These are phyloP conservation scores for Penicillium macrosclerotiorum DNA, from an alignment of 495 filamentous ascomycete species.

Conservation along the genomic window DNA sequence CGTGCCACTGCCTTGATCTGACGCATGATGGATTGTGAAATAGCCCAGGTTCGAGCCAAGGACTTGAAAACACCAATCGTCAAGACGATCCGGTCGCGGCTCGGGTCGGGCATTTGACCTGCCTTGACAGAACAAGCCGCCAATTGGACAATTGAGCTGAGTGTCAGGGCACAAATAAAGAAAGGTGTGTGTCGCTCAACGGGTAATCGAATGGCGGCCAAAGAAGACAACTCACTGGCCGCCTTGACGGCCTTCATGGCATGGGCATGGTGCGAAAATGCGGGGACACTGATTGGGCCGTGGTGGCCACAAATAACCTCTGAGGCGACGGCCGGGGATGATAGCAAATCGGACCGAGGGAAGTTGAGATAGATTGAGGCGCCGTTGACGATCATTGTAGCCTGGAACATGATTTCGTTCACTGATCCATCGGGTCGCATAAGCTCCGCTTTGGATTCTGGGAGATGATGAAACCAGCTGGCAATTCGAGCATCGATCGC, in stretches of 20 bases:
- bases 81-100: constrained; percentile 73
- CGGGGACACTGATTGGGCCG: constrained; percentile 49
- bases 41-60: constrained; percentile 72
- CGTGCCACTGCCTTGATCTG: constrained; percentile 62
- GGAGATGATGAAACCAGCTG: constrained; percentile 81
- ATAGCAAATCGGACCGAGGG: constrained; percentile 49
- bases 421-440: constrained; percentile 63
- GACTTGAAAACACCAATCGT: constrained; percentile 81
- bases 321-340: constrained; percentile 45
- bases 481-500: constrained; percentile 72
- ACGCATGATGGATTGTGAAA: constrained; percentile 66
- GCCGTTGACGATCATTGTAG: constrained; percentile 75
- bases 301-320: constrained; percentile 50
- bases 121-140: constrained; percentile 68
- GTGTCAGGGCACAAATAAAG: constrained; percentile 75
- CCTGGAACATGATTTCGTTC: constrained; percentile 92
- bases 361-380: constrained; percentile 48
- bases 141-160: constrained; percentile 58
- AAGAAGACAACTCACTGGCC: constrained; percentile 70
- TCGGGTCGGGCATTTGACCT: constrained; percentile 64
- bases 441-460: constrained; percentile 69
- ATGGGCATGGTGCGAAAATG: constrained; percentile 58
- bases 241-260: constrained; percentile 77
- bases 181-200: constrained; percentile 80
- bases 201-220: constrained; percentile 73